phyloP scores from a whole-genome alignment of 768 basidiomycete species.

The Pleurotus tuber-regium region DNA sequence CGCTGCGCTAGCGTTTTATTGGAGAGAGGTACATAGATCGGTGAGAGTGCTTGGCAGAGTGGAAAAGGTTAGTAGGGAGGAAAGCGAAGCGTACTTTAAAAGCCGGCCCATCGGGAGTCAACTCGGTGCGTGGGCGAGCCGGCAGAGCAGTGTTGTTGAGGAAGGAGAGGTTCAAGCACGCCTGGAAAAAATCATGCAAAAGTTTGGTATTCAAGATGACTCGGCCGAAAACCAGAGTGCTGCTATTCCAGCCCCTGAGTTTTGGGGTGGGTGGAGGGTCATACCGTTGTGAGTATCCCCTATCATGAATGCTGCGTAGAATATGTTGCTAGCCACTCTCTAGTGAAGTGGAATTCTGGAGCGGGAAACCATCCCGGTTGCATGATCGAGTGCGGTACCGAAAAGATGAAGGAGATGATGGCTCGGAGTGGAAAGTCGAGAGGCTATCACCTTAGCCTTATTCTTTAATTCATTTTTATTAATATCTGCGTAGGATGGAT shows the following conservation, averaged over 20 bases:
- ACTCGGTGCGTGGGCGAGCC: constrained; percentile 92
- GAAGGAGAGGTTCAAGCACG: constrained; percentile 69
- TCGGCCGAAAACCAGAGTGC: constrained; percentile 31
- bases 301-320: neutral
- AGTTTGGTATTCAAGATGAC: constrained; percentile 47
- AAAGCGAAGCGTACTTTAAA: constrained; percentile 82
- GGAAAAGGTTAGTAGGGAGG: constrained; percentile 69
- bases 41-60: constrained; percentile 85
- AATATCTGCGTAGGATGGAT: no score
- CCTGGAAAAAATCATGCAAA: constrained; percentile 54
- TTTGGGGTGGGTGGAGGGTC: constrained; percentile 97
- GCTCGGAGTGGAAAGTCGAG: constrained; percentile 73
- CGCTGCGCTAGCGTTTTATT: constrained; percentile 87
- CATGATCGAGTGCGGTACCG: constrained; percentile 87
- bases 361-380: constrained; percentile 90
- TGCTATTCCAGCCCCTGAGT: constrained; percentile 76
- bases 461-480: neutral
- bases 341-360: constrained; percentile 97
- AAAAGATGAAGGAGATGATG: constrained; percentile 47
- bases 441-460: constrained; percentile 65
- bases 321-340: constrained; percentile 12
- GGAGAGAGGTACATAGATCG: constrained; percentile 79
- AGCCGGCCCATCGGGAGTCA: constrained; percentile 80
- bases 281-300: constrained; percentile 70
- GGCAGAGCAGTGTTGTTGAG: constrained; percentile 75